A percentile compares a stretch with the other conserved stretches of the same genome.
phyloP scores from a whole-genome alignment of 768 basidiomycete genomes.

The Podaxis sp. region DNA sequence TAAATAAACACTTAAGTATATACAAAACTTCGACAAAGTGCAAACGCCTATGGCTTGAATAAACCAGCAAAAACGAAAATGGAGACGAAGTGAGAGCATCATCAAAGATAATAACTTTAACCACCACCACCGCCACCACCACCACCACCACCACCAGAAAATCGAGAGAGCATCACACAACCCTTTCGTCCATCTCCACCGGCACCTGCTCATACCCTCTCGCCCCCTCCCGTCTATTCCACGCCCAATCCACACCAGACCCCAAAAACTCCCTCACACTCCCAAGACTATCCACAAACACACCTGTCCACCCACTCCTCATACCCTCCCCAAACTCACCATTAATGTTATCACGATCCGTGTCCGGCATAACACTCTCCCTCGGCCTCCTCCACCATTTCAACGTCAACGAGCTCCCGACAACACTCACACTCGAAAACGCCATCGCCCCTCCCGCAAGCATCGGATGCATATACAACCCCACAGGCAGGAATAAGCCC shows the following conservation, averaged over 20 bases:
- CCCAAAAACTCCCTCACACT: slow-evolving; percentile 43
- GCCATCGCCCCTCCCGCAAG: slow-evolving; percentile 99
- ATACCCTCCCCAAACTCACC: slow-evolving; percentile 25
- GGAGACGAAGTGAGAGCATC: too few species aligned
- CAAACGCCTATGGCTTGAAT: too few species aligned
- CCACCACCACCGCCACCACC: not conserved
- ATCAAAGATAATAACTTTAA: not conserved
- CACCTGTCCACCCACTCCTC: slow-evolving; percentile 41
- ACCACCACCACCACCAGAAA: not conserved
- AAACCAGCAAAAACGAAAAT: too few species aligned
- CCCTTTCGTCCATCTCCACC: slow-evolving; percentile 54
- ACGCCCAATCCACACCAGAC: slow-evolving; percentile 17
- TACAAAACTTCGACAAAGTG: too few species aligned
- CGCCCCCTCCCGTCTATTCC: slow-evolving; percentile 29
- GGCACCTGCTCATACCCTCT: slow-evolving; percentile 67
- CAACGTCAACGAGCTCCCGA: slow-evolving; percentile 83
- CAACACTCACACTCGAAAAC: slow-evolving; percentile 94
- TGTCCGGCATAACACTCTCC: slow-evolving; percentile 70
- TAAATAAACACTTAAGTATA: too few species aligned
- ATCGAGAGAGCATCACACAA: slow-evolving; percentile 11
- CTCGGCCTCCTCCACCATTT: slow-evolving; percentile 79
- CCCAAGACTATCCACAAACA: slow-evolving; percentile 49
- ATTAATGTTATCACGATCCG: slow-evolving; percentile 42
- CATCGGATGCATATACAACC: slow-evolving; percentile 95
- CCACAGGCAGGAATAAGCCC: slow-evolving; percentile 92